Evolutionary conservation across 176 grass and related monocot species (phyloP).

Genomic region (Ensete glaucum): DNA sequence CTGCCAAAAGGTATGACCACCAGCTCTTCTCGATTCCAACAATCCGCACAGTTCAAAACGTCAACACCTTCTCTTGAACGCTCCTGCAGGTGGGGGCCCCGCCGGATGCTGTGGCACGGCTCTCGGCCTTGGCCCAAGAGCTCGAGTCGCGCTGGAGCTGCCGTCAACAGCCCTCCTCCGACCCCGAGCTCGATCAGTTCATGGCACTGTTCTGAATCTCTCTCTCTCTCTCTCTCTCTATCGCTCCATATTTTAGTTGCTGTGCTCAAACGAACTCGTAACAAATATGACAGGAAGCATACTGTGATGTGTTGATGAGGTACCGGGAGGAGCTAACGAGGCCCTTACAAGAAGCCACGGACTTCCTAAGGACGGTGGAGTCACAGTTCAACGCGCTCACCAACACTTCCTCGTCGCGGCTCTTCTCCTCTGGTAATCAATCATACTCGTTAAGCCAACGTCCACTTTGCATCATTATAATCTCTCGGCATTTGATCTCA

Average conservation of each 20-base stretch:
- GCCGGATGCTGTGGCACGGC: slow-evolving; percentile 41
- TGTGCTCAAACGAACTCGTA: background rate
- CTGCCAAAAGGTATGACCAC: slow-evolving; percentile 66
- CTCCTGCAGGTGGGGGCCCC: slow-evolving; percentile 26
- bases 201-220: slow-evolving; percentile 37
- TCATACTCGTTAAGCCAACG: slow-evolving; percentile 6
- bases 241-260: background rate
- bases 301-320: slow-evolving; percentile 62
- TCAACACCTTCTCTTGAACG: background rate
- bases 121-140: slow-evolving; percentile 40
- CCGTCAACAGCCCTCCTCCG: slow-evolving; percentile 21
- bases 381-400: slow-evolving; percentile 61
- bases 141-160: slow-evolving; percentile 23
- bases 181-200: slow-evolving; percentile 89
- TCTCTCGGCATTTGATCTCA: slow-evolving; percentile 2
- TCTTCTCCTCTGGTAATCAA: slow-evolving; percentile 18
- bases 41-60: background rate
- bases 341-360: slow-evolving; percentile 56
- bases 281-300: slow-evolving; percentile 43
- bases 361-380: slow-evolving; percentile 61
- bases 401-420: slow-evolving; percentile 24
- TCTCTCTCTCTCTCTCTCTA: background rate
- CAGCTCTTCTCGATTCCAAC: background rate
- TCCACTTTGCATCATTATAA: background rate
- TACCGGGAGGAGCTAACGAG: slow-evolving; percentile 63